These are phyloP conservation scores for Rhodamnia rubescens DNA, from an alignment of 345 rosid genomes.

Conservation along the genomic window DNA sequence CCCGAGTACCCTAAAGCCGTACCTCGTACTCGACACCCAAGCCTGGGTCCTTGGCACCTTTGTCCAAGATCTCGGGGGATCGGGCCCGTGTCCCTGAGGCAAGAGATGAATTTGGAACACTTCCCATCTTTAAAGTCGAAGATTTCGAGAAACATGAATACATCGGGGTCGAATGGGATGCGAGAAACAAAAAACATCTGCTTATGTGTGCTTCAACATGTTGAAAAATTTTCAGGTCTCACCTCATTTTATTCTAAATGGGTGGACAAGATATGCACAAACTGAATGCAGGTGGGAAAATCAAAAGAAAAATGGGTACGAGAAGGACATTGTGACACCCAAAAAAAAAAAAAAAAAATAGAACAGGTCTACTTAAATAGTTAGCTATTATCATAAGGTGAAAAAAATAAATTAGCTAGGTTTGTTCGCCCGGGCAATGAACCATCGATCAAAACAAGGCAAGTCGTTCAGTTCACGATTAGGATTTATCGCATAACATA, in stretches of 20 bases:
- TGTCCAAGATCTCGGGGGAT: background rate
- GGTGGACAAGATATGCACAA: background rate
- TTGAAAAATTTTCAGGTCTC: background rate
- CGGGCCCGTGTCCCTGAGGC: rapidly evolving
- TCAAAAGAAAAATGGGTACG: background rate
- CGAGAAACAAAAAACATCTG: background rate
- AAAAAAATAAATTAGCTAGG: too few relatives aligned
- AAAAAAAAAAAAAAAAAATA: too few relatives aligned
- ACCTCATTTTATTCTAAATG: background rate
- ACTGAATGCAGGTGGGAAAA: rapidly evolving
- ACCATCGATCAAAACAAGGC: too few relatives aligned
- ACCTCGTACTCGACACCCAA: background rate
- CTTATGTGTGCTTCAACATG: background rate
- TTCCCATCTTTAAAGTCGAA: background rate
- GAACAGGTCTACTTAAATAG: too few relatives aligned
- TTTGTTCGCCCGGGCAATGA: too few relatives aligned
- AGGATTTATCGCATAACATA: background rate
- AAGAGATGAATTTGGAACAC: background rate
- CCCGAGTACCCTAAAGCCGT: background rate
- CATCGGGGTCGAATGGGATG: background rate
- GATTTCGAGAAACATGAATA: background rate
- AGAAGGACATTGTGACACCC: background rate
- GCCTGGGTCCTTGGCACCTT: background rate
- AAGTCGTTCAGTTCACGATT: too few relatives aligned
- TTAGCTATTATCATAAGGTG: too few relatives aligned